Conservation (phyloP, 441 rosid genomes). For the Lepidium campestre region DNA sequence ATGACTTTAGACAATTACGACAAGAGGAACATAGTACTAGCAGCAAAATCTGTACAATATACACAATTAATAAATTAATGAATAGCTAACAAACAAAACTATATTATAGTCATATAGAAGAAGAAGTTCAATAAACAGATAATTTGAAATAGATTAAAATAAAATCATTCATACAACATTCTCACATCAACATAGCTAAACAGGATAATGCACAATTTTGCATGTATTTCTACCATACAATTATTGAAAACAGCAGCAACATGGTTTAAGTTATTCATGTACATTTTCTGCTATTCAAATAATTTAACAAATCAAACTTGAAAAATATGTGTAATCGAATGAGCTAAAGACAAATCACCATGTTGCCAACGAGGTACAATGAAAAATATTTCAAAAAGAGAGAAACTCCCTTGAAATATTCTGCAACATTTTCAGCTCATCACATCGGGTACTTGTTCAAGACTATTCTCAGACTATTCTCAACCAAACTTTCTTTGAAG, state of each 20-base stretch:
- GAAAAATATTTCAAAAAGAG: not conserved
- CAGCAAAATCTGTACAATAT: not conserved
- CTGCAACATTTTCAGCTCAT: slow-evolving; percentile 87
- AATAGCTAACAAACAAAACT: not conserved
- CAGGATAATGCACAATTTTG: not conserved
- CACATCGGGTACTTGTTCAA: too few relatives aligned
- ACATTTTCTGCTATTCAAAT: not conserved
- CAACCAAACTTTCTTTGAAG: slow-evolving; percentile 92
- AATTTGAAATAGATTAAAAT: not conserved
- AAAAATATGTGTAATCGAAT: not conserved
- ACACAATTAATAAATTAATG: not conserved
- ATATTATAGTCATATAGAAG: not conserved
- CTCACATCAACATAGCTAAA: not conserved
- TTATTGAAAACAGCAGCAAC: not conserved
- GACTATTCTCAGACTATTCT: slow-evolving; percentile 90
- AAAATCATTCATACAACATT: not conserved
- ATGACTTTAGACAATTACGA: not conserved
- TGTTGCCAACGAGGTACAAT: not conserved
- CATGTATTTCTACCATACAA: not conserved
- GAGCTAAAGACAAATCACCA: not conserved
- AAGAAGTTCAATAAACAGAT: not conserved
- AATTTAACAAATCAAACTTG: not conserved
- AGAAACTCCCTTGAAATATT: slow-evolving; percentile 87
- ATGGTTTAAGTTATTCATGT: not conserved
- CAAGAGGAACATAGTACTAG: not conserved